Base-by-base conservation (phyloP, 192 early-diverging fungal genomes). In the Cetraspora pellucida region DNA sequence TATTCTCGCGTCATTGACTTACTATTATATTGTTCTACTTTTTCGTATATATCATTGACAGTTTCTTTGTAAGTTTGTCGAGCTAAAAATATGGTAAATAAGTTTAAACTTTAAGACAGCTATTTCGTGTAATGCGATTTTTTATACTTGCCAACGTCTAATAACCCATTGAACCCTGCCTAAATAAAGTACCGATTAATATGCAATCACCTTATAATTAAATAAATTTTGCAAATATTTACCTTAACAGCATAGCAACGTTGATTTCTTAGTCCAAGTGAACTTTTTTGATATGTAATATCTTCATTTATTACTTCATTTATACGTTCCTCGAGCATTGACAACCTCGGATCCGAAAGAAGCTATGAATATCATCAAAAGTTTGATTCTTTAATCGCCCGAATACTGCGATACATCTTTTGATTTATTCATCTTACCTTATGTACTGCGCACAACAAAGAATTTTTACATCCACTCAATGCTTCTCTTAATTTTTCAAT, bases 231-330 rank as follows among this genome's bases (percentile, higher is more conserved):
- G 23, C 16, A 14, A 28, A 28, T 50, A 43, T 61, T 69, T 81
- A 83, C 83, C 82, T 93, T 95, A 46, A 96, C 90, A 6, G 94
- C 93, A 78, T 95, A 94, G 73, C 94, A 95, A 30, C 93, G 85
- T 81, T 95, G 96, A 76, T 95, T 94, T 47, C 91, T 84, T 45
- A 94, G 77, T 44, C 90, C 92, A 21, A 94, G 78, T n/a, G 92
- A 83, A 14, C 83, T 90, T 77, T 92, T 95, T 77, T 94, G 90
- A 60, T 86, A 82, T 0, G 84, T 81, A 4, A 93, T 77, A 44
- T 93, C 91, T n/a, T 88, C 85, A 67, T 95, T 89, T 21, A 97
- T 89, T 21, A 90, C 86, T 47, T 82, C 77, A 47, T 93, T 83
- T 21, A 94, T 91, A 2, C 78, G 71, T 8, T 82, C 77, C 28